Evolutionary conservation across 2,329 filamentous ascomycete genomes (phyloP), one percentile per base, ranked within the genome.

Genomic region (Botrytis pseudocinerea): DNA sequence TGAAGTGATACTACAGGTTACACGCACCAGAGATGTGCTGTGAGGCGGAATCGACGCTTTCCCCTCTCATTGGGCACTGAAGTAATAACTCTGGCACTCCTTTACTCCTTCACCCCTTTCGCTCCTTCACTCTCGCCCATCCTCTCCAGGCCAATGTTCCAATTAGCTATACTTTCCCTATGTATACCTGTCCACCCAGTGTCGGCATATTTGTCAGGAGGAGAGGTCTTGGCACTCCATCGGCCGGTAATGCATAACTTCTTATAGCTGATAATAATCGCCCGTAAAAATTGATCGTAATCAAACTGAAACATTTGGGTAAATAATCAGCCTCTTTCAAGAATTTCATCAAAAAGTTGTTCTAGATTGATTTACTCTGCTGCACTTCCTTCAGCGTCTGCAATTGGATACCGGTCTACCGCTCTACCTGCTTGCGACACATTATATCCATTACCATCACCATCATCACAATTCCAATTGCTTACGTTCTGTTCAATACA

Each of bases 231-330:
- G 38, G 61, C 38, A 42, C n/a, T 61, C 2, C 38, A 20, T 44
- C 20, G 61, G 25, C 46, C 40, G n/a, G n/a, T 14, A 22, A 32
- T 25, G 28, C 38, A 54, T 54, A 44, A 42, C 40, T 46, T 44
- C 8, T 32, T 44, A 18, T 25, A 28, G 14, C 48, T n/a, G 28
- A 22, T n/a, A 44, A 42, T 28, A 28, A 20, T 38, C 8, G 22
- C n/a, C n/a, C n/a, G 28, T 25, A 25, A 22, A 35, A 65, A 25
- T 25, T 18, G 35, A 66, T 66, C 1, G 20, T 10, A 64, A 64
- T 61, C 40, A 64, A 64, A 40, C n/a, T 54, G 64, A 66, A 66
- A 66, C 64, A 54, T 66, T 51, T 40, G 28, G 16, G 64, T 51
- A n/a, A 40, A 66, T 48, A 44, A 20, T 35, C 62, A 66, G 32